A percentile compares a stretch with the other conserved stretches of the same genome.
Conservation (phyloP, 768 basidiomycete species). For the Pholiota molesta region DNA sequence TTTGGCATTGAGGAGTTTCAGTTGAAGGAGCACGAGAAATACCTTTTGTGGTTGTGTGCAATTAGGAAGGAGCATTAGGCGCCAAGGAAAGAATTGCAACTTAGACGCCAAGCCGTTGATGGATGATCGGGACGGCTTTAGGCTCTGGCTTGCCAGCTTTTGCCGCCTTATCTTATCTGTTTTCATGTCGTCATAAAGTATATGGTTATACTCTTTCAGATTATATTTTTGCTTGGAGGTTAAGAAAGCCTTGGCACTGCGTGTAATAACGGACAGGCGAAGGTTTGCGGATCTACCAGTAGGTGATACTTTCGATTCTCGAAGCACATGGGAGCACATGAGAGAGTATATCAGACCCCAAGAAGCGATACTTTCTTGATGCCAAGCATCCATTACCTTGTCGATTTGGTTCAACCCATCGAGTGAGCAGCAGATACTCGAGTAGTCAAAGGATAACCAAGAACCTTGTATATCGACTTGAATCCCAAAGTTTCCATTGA, state of each 20-base stretch:
- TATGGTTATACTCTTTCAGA: background rate
- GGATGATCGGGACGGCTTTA: background rate
- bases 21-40: background rate
- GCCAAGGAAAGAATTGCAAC: constrained; percentile 4
- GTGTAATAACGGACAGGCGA: too few relatives aligned
- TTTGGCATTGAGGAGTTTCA: background rate
- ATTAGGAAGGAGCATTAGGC: background rate
- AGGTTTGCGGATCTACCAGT: background rate
- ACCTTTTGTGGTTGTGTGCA: background rate
- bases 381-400: background rate
- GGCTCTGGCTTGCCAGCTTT: constrained; percentile 1
- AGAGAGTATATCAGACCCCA: background rate
- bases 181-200: background rate
- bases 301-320: too few relatives aligned
- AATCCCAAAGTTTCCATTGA: too few relatives aligned
- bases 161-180: background rate
- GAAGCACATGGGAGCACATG: background rate
- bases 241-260: background rate
- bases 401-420: background rate
- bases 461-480: too few relatives aligned
- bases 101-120: background rate
- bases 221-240: background rate
- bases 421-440: background rate
- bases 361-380: background rate
- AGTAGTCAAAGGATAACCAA: too few relatives aligned